Percentiles rank a stretch among this genome's conserved stretches.
phyloP scores from a whole-genome alignment of 208 protist genomes.

The Crithidia thermophila region DNA sequence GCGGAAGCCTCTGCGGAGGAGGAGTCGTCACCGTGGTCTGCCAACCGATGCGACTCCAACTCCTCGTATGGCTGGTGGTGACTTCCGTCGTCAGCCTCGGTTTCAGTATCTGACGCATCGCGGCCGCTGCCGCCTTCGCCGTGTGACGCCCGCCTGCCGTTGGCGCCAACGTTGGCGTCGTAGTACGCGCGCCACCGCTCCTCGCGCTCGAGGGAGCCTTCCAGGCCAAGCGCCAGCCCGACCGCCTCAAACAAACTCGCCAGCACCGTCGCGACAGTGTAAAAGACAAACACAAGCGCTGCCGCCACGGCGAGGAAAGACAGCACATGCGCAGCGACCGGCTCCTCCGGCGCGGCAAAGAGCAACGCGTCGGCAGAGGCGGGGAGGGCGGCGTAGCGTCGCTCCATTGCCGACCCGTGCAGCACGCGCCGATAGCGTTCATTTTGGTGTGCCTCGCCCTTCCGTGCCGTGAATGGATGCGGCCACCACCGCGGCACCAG shows the following conservation, averaged over 20 bases:
- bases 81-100: too few species aligned
- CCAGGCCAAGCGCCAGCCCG: constrained; percentile 36
- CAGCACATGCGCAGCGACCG: constrained; percentile 35
- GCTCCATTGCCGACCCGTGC: constrained; percentile 28
- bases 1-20: too few species aligned
- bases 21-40: too few species aligned
- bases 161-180: constrained; percentile 14
- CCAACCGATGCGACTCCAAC: too few species aligned
- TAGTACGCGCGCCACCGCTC: constrained; percentile 44
- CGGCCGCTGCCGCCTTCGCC: background rate
- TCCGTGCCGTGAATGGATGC: background rate
- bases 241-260: constrained; percentile 27
- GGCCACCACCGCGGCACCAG: background rate
- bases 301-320: constrained; percentile 32
- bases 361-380: constrained; percentile 49
- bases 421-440: constrained; percentile 9
- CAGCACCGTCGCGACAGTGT: constrained; percentile 45
- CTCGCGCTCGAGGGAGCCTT: constrained; percentile 19
- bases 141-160: background rate
- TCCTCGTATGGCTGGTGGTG: too few species aligned
- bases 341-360: constrained; percentile 54
- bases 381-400: constrained; percentile 44
- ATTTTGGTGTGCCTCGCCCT: background rate
- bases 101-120: too few species aligned
- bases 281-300: constrained; percentile 28